Evolutionary conservation across 2,329 filamentous ascomycete species (phyloP).

Genomic region (Verticillium isaacii): DNA sequence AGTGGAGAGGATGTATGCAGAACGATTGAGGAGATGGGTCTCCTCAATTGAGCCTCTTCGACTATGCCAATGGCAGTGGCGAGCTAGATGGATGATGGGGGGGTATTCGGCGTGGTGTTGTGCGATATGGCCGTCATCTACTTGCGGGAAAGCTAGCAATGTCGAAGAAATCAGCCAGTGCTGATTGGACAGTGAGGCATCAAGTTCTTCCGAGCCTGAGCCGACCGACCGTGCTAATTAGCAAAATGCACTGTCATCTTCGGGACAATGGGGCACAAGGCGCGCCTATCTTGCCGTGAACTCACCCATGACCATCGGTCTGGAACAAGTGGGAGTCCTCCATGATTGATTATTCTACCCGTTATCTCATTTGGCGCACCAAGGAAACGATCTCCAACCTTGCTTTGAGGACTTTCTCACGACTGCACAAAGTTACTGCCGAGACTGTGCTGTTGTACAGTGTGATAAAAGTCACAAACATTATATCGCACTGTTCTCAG

Average conservation of each 20-base stretch:
- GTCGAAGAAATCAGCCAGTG: constrained; percentile 7
- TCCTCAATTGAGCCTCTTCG: constrained; percentile 16
- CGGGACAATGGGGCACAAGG: too few relatives aligned
- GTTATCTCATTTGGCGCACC: too few relatives aligned
- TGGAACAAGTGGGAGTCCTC: too few relatives aligned
- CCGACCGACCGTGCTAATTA: neutral
- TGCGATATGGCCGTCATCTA: constrained; percentile 13
- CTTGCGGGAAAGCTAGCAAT: constrained; percentile 4
- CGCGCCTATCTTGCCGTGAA: too few relatives aligned
- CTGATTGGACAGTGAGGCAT: constrained; percentile 9
- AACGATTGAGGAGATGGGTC: constrained; percentile 15
- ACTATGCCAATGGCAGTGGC: constrained; percentile 12
- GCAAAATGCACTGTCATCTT: neutral
- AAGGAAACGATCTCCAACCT: too few relatives aligned
- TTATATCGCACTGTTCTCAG: too few relatives aligned
- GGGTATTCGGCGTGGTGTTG: constrained; percentile 11
- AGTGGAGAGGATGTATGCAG: constrained; percentile 22
- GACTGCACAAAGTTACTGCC: too few relatives aligned
- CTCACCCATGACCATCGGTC: too few relatives aligned
- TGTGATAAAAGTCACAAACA: too few relatives aligned
- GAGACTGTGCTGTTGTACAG: too few relatives aligned
- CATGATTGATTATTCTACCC: too few relatives aligned
- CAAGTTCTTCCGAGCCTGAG: neutral
- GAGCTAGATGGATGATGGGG: constrained; percentile 10
- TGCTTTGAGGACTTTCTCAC: too few relatives aligned